Conservation (phyloP, 306 rosid genomes). For the Canavalia ensiformis region DNA sequence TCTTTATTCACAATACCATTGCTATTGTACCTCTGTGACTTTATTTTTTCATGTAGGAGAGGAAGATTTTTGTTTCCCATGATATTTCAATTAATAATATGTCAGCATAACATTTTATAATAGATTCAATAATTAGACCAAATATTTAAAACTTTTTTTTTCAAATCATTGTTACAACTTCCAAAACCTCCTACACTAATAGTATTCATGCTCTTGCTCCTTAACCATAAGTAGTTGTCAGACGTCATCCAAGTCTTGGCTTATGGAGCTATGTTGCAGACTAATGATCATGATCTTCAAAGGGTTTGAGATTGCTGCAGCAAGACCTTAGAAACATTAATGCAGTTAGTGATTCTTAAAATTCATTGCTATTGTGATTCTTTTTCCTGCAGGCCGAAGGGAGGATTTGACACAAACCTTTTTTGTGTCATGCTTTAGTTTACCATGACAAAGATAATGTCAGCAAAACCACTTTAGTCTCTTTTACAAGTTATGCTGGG, state of each 20-base stretch:
- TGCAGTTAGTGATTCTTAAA: slow-evolving; percentile 50
- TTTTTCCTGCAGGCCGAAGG: slow-evolving; percentile 20
- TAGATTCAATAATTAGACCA: slow-evolving; percentile 28
- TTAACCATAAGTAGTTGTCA: slow-evolving; percentile 61
- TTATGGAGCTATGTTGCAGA: slow-evolving; percentile 63
- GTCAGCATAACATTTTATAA: slow-evolving; percentile 29
- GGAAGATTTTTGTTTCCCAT: not conserved
- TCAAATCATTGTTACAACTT: not conserved
- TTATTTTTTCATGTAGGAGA: not conserved
- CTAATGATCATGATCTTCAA: slow-evolving; percentile 56
- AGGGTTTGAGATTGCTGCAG: slow-evolving; percentile 60
- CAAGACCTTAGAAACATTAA: slow-evolving; percentile 50
- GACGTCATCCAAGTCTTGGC: slow-evolving; percentile 53
- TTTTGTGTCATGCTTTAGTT: slow-evolving; percentile 34
- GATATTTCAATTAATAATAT: slow-evolving; percentile 29
- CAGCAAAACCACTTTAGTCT: slow-evolving; percentile 8
- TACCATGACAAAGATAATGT: not conserved
- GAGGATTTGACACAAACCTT: slow-evolving; percentile 6
- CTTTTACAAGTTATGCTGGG: slow-evolving; percentile 4
- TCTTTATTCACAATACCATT: not conserved
- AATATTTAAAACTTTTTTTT: slow-evolving; percentile 5
- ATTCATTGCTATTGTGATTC: slow-evolving; percentile 13
- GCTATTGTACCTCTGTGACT: slow-evolving; percentile 15
- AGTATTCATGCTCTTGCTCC: slow-evolving; percentile 55
- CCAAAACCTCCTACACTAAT: slow-evolving; percentile 18